Percentiles rank a stretch among this genome's conserved stretches.
Conservation (phyloP, 2,329 filamentous ascomycete species). For the Neobulgaria alba region DNA sequence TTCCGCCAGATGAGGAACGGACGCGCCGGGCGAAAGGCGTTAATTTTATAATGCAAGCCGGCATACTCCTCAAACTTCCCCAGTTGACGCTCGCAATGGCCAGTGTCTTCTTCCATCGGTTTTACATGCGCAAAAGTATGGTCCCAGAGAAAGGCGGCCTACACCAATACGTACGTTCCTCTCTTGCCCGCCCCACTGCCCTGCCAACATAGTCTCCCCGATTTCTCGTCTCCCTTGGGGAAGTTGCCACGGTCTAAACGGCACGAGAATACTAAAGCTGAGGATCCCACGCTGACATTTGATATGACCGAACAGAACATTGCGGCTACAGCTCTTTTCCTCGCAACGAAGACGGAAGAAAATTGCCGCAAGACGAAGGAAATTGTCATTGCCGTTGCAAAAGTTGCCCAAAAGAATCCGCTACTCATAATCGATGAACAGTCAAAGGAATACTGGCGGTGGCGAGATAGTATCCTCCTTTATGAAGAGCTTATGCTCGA, state of each 20-base stretch:
- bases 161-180: slow-evolving; percentile 74
- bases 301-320: slow-evolving; percentile 48
- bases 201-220: slow-evolving; percentile 1
- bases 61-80: slow-evolving; percentile 83
- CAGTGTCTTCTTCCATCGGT: slow-evolving; percentile 89
- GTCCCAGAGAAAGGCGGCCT: slow-evolving; percentile 66
- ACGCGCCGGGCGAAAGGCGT: slow-evolving; percentile 80
- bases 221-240: slow-evolving; percentile 1
- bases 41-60: slow-evolving; percentile 93
- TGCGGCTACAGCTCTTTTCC: slow-evolving; percentile 82
- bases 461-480: slow-evolving; percentile 86
- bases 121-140: slow-evolving; percentile 85
- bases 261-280: slow-evolving; percentile 1
- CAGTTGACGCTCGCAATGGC: slow-evolving; percentile 90
- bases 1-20: slow-evolving; percentile 68
- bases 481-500: slow-evolving; percentile 93
- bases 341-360: slow-evolving; percentile 96
- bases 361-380: slow-evolving; percentile 95
- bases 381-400: slow-evolving; percentile 85
- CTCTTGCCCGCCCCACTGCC: slow-evolving; percentile 1
- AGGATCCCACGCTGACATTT: slow-evolving; percentile 8
- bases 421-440: slow-evolving; percentile 90
- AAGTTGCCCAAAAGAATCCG: slow-evolving; percentile 89
- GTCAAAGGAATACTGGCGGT: slow-evolving; percentile 96
- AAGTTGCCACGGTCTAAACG: slow-evolving; percentile 10